A percentile compares a stretch with the other conserved stretches of the same genome.
These are phyloP conservation scores for Gossypium trilobum DNA, from an alignment of 441 rosid genomes.

Conservation along the genomic window DNA sequence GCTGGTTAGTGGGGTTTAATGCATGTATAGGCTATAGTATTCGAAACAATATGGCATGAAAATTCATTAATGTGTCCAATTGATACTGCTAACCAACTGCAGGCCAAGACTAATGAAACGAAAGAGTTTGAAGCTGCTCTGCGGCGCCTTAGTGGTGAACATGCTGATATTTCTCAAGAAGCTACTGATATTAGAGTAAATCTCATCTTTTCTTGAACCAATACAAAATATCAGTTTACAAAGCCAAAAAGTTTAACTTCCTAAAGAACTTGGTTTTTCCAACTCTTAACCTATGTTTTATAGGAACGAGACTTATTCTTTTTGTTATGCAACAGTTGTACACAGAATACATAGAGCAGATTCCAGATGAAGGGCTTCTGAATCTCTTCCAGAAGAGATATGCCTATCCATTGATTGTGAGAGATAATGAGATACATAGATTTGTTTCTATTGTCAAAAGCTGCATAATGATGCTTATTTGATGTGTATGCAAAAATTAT, in stretches of 20 bases:
- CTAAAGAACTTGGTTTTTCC: not conserved
- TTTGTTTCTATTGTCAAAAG: not conserved
- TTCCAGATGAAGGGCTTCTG: conserved; percentile 16
- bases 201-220: not conserved
- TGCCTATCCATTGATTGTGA: conserved; percentile 27
- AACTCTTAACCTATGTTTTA: not conserved
- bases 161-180: conserved; percentile 38
- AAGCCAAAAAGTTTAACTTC: not conserved
- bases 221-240: not conserved
- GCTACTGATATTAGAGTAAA: conserved; percentile 45
- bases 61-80: not conserved
- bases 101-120: conserved; percentile 27
- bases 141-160: conserved; percentile 39
- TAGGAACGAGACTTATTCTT: not conserved
- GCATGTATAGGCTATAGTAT: not conserved
- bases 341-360: conserved; percentile 16
- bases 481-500: not conserved
- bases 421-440: conserved; percentile 2
- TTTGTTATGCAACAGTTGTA: conserved; percentile 16
- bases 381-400: conserved; percentile 33
- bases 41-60: not conserved
- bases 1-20: conserved; percentile 36
- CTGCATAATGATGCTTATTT: not conserved
- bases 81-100: not conserved
- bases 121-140: conserved; percentile 39